Percentiles rank a stretch among this genome's conserved stretches.
Evolutionary conservation across 1,139 yeast species (phyloP).

Genomic region (Arxiozyma heterogenica): DNA sequence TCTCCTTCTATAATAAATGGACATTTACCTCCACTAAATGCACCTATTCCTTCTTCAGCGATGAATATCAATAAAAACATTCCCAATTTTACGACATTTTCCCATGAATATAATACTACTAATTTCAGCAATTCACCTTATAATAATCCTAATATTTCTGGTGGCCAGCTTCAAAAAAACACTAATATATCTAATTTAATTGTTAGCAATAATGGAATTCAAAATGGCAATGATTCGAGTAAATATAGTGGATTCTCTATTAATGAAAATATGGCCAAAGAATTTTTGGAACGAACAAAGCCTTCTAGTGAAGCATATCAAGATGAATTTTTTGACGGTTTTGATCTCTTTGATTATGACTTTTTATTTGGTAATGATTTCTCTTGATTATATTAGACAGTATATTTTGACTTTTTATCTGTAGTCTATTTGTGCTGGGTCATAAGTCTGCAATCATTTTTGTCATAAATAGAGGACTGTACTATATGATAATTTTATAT

Average conservation of each 20-base stretch:
- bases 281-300: constrained; percentile 5
- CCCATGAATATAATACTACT: not conserved
- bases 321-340: constrained; percentile 22
- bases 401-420: not conserved
- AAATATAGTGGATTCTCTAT: not conserved
- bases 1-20: not conserved
- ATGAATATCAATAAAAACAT: not conserved
- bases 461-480: not conserved
- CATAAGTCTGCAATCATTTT: too few relatives aligned
- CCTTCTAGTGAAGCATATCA: constrained; percentile 4
- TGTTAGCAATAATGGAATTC: not conserved
- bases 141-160: not conserved
- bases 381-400: not conserved
- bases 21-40: not conserved
- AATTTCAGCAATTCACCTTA: not conserved
- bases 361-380: constrained; percentile 22
- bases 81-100: not conserved
- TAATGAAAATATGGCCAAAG: constrained; percentile 4
- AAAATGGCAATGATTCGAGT: not conserved
- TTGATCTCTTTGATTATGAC: constrained; percentile 28
- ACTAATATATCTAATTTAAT: not conserved
- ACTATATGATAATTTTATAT: not conserved
- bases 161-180: not conserved
- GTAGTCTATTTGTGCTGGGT: not conserved
- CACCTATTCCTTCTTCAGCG: not conserved